Evolutionary conservation across 75 land plant species (phyloP), one percentile per base, ranked within the genome.

Genomic region (Isoetes taiwanensis): DNA sequence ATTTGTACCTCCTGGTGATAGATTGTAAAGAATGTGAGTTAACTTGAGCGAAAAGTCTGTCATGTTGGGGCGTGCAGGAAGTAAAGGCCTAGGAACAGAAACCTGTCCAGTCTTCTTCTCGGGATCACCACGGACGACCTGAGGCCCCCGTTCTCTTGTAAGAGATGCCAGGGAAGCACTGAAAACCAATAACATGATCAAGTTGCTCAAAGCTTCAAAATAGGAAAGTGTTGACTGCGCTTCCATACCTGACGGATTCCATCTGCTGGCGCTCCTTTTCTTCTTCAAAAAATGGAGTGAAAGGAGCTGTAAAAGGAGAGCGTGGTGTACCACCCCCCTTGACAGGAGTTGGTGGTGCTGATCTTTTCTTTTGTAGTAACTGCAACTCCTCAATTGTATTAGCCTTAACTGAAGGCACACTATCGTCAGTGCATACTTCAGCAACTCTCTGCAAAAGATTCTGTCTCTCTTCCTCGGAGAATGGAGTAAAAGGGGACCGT

Each of bases 391-490:
- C 68, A 19, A 74, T 30, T 17, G 43, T 74, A 10, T 65, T 25
- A 23, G 27, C 75, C 48, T 63, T 71, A 4, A 71, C 66, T 0
- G 76, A 0, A 4, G 74, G 61, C 26, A 66, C 53, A 30, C 68
- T 74, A 63, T 80, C 93, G 57, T 83, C 87, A 61, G 74, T 75
- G 52, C 93, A 83, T 37, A 86, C 63, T 26, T n/a, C n/a, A n/a
- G n/a, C n/a, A n/a, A n/a, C n/a, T n/a, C n/a, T n/a, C n/a, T n/a
- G n/a, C n/a, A n/a, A n/a, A n/a, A n/a, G n/a, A n/a, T n/a, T n/a
- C n/a, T n/a, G n/a, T n/a, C n/a, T n/a, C n/a, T n/a, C n/a, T n/a
- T n/a, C n/a, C n/a, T n/a, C n/a, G n/a, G n/a, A n/a, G n/a, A n/a
- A n/a, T n/a, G n/a, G n/a, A n/a, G n/a, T n/a, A n/a, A n/a, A n/a